Evolutionary conservation across 2,329 filamentous ascomycete species (phyloP).

Genomic region (Aureobasidium mangrovei): DNA sequence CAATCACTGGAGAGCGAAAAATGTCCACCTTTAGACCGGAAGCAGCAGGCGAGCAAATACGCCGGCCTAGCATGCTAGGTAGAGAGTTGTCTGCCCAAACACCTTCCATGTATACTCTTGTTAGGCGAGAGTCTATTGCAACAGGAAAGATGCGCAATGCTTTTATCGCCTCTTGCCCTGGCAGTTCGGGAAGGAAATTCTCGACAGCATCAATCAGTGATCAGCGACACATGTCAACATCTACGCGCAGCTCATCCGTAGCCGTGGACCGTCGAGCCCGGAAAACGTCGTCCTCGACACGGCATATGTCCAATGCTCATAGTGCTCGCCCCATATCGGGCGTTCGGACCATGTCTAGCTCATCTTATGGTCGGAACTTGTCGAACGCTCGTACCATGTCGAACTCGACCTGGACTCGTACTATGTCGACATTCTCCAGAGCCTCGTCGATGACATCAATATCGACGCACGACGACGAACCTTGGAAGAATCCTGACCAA

Average conservation of each 20-base stretch:
- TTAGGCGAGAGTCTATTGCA: slow-evolving; percentile 7
- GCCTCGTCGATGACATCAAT: background rate
- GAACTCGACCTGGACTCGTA: slow-evolving; percentile 2
- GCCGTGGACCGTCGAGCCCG: too few species aligned
- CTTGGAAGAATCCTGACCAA: background rate
- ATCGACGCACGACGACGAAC: background rate
- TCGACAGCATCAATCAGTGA: background rate
- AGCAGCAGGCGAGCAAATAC: background rate
- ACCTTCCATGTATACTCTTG: slow-evolving; percentile 6
- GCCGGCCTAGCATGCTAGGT: background rate
- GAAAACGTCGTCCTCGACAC: background rate
- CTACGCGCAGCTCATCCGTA: background rate
- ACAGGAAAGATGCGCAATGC: background rate
- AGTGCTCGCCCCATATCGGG: background rate
- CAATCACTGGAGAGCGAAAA: slow-evolving; percentile 11
- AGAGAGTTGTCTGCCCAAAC: background rate
- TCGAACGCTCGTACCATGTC: background rate
- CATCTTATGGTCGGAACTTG: background rate
- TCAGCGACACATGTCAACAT: background rate
- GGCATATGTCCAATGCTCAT: background rate
- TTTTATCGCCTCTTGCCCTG: background rate
- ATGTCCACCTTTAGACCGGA: background rate
- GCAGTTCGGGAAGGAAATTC: background rate
- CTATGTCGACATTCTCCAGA: slow-evolving; percentile 7
- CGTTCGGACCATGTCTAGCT: background rate